A percentile compares a stretch with the other conserved stretches of the same genome.
These are phyloP conservation scores for Blastocystis sp. DNA, from an alignment of 352 stramenopile species.

Conservation along the genomic window DNA sequence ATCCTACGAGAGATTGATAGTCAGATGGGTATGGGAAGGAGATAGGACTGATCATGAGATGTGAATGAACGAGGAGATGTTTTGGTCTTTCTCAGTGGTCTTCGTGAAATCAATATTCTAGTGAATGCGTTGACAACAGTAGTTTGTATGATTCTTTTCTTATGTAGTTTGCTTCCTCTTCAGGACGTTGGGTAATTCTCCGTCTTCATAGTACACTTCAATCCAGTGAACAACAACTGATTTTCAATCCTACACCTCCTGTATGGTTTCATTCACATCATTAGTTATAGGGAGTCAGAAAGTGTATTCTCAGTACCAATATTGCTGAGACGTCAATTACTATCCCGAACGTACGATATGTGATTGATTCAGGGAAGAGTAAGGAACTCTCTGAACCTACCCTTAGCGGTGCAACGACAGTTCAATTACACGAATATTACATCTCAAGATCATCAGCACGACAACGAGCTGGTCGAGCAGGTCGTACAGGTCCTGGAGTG, in stretches of 20 bases:
- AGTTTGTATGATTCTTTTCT: background rate
- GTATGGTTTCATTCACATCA: slow-evolving; percentile 33
- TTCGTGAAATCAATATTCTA: slow-evolving; percentile 46
- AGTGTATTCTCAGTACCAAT: slow-evolving; percentile 77
- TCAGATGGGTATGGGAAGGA: background rate
- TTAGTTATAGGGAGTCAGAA: slow-evolving; percentile 33
- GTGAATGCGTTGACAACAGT: slow-evolving; percentile 16
- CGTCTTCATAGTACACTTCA: slow-evolving; percentile 90
- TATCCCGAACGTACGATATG: slow-evolving; percentile 90
- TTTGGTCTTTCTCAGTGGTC: slow-evolving; percentile 37
- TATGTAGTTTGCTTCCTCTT: slow-evolving; percentile 22
- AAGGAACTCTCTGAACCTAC: slow-evolving; percentile 40
- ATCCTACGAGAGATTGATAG: slow-evolving; percentile 43
- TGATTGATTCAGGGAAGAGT: slow-evolving; percentile 89
- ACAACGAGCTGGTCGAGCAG: slow-evolving; percentile 76
- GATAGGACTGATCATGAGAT: background rate
- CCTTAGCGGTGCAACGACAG: background rate
- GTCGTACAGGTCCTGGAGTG: slow-evolving; percentile 76
- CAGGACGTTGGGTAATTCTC: slow-evolving; percentile 64
- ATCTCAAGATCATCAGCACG: slow-evolving; percentile 77
- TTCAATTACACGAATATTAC: slow-evolving; percentile 72
- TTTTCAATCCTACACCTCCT: slow-evolving; percentile 77
- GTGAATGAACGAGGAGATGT: slow-evolving; percentile 54
- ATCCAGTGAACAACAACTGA: slow-evolving; percentile 83
- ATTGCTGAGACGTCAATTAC: slow-evolving; percentile 94